phyloP scores from a whole-genome alignment of 306 rosid genomes.

The Luffa aegyptiaca region DNA sequence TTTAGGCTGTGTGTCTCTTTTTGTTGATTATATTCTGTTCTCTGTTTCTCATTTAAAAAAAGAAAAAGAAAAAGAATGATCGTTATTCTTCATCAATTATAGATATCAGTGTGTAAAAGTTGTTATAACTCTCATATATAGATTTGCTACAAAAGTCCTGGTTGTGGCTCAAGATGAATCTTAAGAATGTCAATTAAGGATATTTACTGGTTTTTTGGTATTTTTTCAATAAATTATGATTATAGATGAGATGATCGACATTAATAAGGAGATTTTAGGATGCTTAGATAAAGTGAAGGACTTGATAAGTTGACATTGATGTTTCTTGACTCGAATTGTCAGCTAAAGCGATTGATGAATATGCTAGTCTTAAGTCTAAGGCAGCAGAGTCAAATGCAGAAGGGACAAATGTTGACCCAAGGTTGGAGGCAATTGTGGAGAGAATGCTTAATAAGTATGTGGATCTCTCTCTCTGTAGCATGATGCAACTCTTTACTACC shows the following conservation, averaged over 20 bases:
- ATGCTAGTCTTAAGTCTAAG: slow-evolving; percentile 74
- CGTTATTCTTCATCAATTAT: not conserved
- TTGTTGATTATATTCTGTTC: no score
- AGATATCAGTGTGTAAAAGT: not conserved
- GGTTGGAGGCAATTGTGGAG: slow-evolving; percentile 95
- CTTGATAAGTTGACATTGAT: not conserved
- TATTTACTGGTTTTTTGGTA: not conserved
- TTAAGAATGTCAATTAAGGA: not conserved
- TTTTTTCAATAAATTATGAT: not conserved
- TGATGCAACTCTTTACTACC: not conserved
- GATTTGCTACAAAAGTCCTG: not conserved
- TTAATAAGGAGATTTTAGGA: not conserved
- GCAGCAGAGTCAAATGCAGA: slow-evolving; percentile 63
- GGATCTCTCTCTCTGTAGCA: not conserved
- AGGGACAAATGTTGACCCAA: slow-evolving; percentile 55
- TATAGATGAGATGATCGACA: not conserved
- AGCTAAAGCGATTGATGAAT: slow-evolving; percentile 98
- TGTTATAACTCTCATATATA: not conserved
- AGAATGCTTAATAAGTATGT: slow-evolving; percentile 93
- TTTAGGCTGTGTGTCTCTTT: no score
- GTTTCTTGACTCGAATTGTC: slow-evolving; percentile 29
- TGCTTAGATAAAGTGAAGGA: not conserved
- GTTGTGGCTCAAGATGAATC: not conserved
- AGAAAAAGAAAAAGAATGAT: slow-evolving; percentile 9
- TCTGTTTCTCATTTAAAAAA: no score